Base-by-base conservation (phyloP, 495 filamentous ascomycete genomes). In the Penicillium roqueforti region DNA sequence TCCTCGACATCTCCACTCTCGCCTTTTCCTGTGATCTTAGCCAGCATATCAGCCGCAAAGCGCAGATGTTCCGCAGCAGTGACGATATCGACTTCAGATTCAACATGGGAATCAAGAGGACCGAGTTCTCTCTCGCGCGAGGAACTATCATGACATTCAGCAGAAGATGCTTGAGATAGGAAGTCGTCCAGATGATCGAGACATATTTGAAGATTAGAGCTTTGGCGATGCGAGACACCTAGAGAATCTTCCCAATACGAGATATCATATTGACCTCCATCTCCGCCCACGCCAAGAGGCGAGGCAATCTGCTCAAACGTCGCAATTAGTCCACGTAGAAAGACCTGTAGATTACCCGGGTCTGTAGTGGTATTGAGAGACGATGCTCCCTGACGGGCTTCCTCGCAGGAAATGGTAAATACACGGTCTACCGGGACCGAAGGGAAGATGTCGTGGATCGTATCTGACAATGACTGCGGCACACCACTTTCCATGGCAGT, bases 1-100 rank as follows among this genome's bases (percentile, higher is more conserved):
- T 97, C 93, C 69, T 99, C 92, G 28, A 99, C 89, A 78, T 99
- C 93, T 2, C 90, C 91, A 38, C 80, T 81, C 53, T 89, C 88
- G 2, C 92, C 93, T 51, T 83, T 83, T 2, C 93, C 93, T 4
- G 91, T 97, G 55, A 97, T 95, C 58, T 84, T 83, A 2, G 89
- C 87, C 10, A 99, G 74, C 49, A 81, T 81, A 29, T 85, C 84
- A 3, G 91, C 95, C 13, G 92, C 92, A 42, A 80, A 81, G 29
- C 93, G 87, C 47, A 97, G 70, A 65, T 89, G 81, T 69, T 99
- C 93, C 0, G 93, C 95, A n/a, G 91, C 92, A 41, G 92, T 76
- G 3, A 97, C 95, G n/a, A 97, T 84, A 65, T 97, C 92, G 18
- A 81, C 57, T 0, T 82, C 79, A 9, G 59, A 67, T 11, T 77